Conservation (phyloP, 2,329 filamentous ascomycete species). For the Coleophoma cylindrospora region DNA sequence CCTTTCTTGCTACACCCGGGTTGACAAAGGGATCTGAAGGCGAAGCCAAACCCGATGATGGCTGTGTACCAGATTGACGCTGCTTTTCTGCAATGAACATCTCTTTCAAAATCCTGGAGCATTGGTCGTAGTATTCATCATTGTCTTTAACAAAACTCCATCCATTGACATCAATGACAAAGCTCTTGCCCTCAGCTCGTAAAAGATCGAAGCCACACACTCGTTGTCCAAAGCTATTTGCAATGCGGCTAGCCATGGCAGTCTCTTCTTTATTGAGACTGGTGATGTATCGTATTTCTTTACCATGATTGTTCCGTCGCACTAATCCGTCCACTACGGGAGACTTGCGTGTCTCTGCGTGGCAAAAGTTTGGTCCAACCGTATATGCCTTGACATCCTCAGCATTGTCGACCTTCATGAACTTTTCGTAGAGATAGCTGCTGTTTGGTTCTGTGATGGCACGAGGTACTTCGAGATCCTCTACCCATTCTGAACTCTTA, state of each 20-base stretch:
- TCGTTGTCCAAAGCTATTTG: conserved; percentile 84
- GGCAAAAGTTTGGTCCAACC: conserved; percentile 86
- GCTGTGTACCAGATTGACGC: conserved; percentile 42
- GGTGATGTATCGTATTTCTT: conserved; percentile 94
- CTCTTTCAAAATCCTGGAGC: conserved; percentile 76
- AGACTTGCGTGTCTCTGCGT: conserved; percentile 95
- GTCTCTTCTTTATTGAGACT: conserved; percentile 75
- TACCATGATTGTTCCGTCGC: conserved; percentile 92
- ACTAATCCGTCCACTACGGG: conserved; percentile 96
- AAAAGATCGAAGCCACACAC: conserved; percentile 96
- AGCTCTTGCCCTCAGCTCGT: conserved; percentile 83
- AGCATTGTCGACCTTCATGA: conserved; percentile 92
- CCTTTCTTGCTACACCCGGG: conserved; percentile 11
- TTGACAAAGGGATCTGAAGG: conserved; percentile 10
- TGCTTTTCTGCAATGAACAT: conserved; percentile 81
- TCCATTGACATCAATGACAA: conserved; percentile 97
- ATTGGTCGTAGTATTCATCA: conserved; percentile 95
- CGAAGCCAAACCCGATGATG: conserved; percentile 25
- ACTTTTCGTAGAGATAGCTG: conserved; percentile 96
- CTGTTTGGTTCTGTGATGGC: conserved; percentile 74
- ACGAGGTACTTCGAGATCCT: conserved; percentile 69
- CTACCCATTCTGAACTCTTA: conserved; percentile 94
- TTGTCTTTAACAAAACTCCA: conserved; percentile 99
- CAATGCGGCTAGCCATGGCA: conserved; percentile 83
- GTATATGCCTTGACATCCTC: conserved; percentile 99